phyloP scores from a whole-genome alignment of 139 green algal genomes.

The Chlamydomonas schloesseri region DNA sequence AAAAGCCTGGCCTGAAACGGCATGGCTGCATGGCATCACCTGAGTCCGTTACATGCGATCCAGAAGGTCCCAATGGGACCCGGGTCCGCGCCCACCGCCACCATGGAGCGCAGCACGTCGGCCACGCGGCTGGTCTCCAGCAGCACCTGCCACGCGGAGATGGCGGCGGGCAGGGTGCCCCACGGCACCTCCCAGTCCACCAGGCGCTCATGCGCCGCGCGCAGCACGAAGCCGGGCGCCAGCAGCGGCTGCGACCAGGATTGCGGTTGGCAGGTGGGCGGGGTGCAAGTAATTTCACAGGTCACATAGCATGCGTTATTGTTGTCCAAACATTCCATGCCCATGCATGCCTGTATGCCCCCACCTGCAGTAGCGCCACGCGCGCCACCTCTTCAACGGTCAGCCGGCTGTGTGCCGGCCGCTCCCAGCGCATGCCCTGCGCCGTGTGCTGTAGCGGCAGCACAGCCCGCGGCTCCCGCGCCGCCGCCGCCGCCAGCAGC shows the following conservation, averaged over 20 bases:
- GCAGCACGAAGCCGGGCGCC: neutral
- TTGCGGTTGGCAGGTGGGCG: too few relatives aligned
- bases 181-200: constrained; percentile 10
- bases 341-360: too few relatives aligned
- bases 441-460: neutral
- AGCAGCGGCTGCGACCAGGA: neutral
- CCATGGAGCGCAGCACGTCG: neutral
- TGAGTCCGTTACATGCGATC: neutral
- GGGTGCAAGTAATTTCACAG: too few relatives aligned
- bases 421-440: neutral
- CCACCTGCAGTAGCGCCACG: neutral
- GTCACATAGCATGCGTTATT: too few relatives aligned
- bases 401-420: neutral
- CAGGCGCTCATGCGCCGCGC: neutral
- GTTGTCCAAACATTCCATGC: too few relatives aligned
- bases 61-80: neutral
- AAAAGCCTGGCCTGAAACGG: too few relatives aligned
- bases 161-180: neutral
- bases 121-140: neutral
- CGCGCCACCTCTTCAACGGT: neutral
- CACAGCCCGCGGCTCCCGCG: neutral
- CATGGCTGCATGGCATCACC: neutral
- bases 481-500: constrained; percentile 12
- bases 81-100: neutral
- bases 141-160: constrained; percentile 5